A percentile compares a stretch with the other conserved stretches of the same genome.
These are phyloP conservation scores for Penicilliopsis zonata DNA, from an alignment of 495 filamentous ascomycete species.

Conservation along the genomic window DNA sequence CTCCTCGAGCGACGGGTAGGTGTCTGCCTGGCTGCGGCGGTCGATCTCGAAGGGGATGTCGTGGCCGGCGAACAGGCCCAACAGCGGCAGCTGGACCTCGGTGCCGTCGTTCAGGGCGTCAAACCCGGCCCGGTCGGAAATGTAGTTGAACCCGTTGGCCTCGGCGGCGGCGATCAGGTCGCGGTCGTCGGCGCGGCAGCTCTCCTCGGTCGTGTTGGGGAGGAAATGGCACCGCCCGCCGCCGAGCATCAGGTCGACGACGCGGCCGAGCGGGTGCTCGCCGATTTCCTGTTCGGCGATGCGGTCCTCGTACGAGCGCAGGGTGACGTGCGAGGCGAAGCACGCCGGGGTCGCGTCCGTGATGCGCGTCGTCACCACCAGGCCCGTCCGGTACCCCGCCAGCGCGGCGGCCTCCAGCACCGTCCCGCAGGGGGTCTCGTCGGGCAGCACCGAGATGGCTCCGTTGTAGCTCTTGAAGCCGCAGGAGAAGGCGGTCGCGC, in stretches of 20 bases:
- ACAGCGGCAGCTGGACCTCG: conserved; percentile 62
- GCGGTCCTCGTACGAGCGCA: conserved; percentile 67
- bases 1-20: conserved; percentile 82
- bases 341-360: conserved; percentile 97
- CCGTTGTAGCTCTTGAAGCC: conserved; percentile 90
- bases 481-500: conserved; percentile 92
- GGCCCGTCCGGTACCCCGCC: conserved; percentile 80
- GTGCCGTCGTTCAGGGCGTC: conserved; percentile 61
- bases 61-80: conserved; percentile 72
- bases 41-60: conserved; percentile 94
- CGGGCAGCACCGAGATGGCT: conserved; percentile 80
- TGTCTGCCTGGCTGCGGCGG: conserved; percentile 58
- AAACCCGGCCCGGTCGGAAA: conserved; percentile 60
- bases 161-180: conserved; percentile 57
- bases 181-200: conserved; percentile 64
- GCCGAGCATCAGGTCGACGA: conserved; percentile 84
- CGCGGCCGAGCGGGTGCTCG: conserved; percentile 69
- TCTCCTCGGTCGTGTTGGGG: conserved; percentile 60
- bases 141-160: conserved; percentile 70
- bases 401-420: conserved; percentile 90
- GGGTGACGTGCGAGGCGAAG: conserved; percentile 81
- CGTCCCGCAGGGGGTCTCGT: conserved; percentile 79
- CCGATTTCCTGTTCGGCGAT: conserved; percentile 90
- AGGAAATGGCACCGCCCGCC: conserved; percentile 92
- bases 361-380: conserved; percentile 91